Evolutionary conservation across 2,329 filamentous ascomycete species (phyloP), one percentile per base, ranked within the genome.

Genomic region (Fusarium sp.): DNA sequence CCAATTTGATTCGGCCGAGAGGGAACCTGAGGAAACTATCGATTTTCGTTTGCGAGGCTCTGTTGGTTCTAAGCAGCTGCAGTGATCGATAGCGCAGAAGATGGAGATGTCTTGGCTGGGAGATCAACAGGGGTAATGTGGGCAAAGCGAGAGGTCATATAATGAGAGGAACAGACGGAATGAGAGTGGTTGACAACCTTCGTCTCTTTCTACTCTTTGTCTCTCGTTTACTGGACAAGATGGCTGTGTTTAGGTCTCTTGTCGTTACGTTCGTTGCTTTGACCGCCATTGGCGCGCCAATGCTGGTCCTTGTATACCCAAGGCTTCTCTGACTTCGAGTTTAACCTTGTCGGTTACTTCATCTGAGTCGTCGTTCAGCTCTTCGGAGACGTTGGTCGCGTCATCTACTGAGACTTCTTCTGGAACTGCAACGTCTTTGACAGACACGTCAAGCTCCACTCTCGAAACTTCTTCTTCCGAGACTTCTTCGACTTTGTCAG

Each of bases 91-190:
- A 63, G 43, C 16, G 29, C 29, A 24, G 43, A 31, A 35, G 29
- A 48, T 14, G 18, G 18, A 33, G 20, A 50, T 14, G 45, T 27
- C 27, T 63, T 69, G 45, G 45, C 45, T 65, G 59, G 7, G 20
- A n/a, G 24, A 58, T 70, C 29, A 41, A 61, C 70, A 62, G 56
- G 57, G 57, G 37, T 29, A 31, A 11, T 29, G 3, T 10, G 45
- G 22, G 45, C 29, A 50, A 22, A 29, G 22, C 13, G 11, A 20
- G 22, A 59, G 24, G 35, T 13, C 27, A 59, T 41, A 59, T 43
- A 29, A 20, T 31, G 18, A 8, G 8, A 43, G 8, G 35, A 11
- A 14, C 18, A 59, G 22, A 59, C 22, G 11, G 37, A 35, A 31
- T n/a, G 29, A 18, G 6, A 56, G n/a, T n/a, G 6, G n/a, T 7